Percentiles rank a stretch among this genome's conserved stretches.
Conservation (phyloP, 2,329 filamentous ascomycete species). For the Diaporthe destruens region DNA sequence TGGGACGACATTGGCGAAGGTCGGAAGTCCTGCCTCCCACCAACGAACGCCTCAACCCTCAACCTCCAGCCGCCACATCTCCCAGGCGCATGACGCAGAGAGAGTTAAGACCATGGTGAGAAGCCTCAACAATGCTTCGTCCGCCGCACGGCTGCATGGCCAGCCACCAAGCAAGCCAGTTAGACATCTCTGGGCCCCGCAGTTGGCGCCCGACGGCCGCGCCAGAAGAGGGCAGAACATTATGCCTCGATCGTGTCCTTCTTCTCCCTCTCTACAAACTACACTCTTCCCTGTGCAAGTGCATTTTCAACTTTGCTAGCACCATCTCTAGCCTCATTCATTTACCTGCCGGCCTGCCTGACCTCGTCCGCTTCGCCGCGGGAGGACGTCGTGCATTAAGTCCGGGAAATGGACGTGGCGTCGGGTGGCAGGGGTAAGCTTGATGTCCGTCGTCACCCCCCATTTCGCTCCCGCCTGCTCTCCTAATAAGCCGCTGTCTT, state of each 20-base stretch:
- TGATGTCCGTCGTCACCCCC: constrained; percentile 20
- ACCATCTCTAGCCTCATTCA: constrained; percentile 1
- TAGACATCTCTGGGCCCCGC: not conserved
- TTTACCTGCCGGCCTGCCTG: no score
- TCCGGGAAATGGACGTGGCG: constrained; percentile 38
- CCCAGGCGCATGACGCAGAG: constrained; percentile 4
- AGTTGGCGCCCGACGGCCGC: constrained; percentile 21
- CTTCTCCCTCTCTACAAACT: not conserved
- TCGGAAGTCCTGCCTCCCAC: constrained; percentile 3
- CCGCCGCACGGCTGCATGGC: not conserved
- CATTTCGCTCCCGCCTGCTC: not conserved
- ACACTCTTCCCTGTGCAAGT: constrained; percentile 1
- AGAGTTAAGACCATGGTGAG: constrained; percentile 9
- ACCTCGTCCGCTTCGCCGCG: constrained; percentile 11
- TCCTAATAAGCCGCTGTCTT: not conserved
- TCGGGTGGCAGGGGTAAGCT: constrained; percentile 36
- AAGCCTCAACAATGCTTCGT: constrained; percentile 8
- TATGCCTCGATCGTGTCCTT: not conserved
- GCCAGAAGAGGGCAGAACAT: constrained; percentile 1
- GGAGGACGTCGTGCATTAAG: constrained; percentile 33
- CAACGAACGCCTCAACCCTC: not conserved
- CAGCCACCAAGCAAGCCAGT: not conserved
- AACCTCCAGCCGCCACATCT: not conserved
- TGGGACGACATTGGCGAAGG: not conserved
- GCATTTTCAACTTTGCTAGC: not conserved